phyloP scores from a whole-genome alignment of 2,329 filamentous ascomycete species.

The Raffaelea ambrosiae region DNA sequence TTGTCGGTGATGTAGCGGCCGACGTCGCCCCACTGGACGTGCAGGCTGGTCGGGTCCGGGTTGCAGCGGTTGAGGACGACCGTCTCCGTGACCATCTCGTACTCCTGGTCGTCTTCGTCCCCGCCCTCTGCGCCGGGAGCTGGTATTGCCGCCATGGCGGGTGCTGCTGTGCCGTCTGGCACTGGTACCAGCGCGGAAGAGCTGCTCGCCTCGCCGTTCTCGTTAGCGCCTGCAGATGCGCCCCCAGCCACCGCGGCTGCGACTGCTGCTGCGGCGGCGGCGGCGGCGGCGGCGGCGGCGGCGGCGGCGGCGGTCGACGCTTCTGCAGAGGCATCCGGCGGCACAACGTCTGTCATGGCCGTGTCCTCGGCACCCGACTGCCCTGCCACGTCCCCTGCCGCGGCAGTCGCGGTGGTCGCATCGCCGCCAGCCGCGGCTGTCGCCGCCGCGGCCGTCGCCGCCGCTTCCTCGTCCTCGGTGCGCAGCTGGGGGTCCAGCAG shows the following conservation, averaged over 20 bases:
- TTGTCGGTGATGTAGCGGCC: conserved; percentile 38
- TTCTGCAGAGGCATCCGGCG: not conserved
- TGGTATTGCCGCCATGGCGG: not conserved
- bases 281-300: not conserved
- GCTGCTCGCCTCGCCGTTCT: not conserved
- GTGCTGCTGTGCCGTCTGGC: not conserved
- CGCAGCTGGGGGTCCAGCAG: conserved; percentile 41
- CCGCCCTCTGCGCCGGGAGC: not conserved
- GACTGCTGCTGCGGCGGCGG: too few relatives aligned
- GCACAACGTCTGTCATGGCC: too few relatives aligned
- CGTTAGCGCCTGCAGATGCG: not conserved
- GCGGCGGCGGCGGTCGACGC: not conserved
- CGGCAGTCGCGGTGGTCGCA: not conserved
- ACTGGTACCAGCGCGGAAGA: not conserved
- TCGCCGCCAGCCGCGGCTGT: conserved; percentile 5
- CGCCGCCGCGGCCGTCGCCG: too few relatives aligned
- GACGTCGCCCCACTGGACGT: conserved; percentile 48
- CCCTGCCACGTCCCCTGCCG: not conserved
- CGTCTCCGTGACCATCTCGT: conserved; percentile 4
- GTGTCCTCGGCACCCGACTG: not conserved
- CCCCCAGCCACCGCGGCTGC: too few relatives aligned
- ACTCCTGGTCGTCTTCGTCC: conserved; percentile 4
- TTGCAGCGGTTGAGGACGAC: conserved; percentile 5
- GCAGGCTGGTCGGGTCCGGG: conserved; percentile 26
- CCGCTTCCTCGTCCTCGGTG: conserved; percentile 17